These are phyloP conservation scores for Colletotrichum magnum DNA, from an alignment of 2,329 filamentous ascomycete genomes.

Conservation along the genomic window DNA sequence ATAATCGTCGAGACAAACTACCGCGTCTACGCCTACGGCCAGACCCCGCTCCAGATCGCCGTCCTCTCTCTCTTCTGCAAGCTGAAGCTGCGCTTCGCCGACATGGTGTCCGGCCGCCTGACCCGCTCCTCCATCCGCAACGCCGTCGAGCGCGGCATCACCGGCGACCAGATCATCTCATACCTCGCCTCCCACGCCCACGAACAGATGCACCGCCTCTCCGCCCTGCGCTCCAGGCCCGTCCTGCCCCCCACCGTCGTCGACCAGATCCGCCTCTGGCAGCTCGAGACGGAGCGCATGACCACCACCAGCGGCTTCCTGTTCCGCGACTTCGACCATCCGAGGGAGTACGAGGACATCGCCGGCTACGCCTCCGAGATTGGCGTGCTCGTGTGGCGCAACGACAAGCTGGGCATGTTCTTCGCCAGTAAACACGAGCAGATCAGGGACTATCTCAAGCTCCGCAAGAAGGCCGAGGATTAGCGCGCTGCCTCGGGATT, in stretches of 20 bases:
- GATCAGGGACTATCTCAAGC: constrained; percentile 84
- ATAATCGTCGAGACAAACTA: constrained; percentile 99
- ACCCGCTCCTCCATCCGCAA: constrained; percentile 89
- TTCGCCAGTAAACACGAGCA: constrained; percentile 95
- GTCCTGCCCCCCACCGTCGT: constrained; percentile 95
- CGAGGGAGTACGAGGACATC: constrained; percentile 78
- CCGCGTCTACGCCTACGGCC: constrained; percentile 96
- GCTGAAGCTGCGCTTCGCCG: constrained; percentile 91
- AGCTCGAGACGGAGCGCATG: constrained; percentile 96
- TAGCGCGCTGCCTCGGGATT: constrained; percentile 1
- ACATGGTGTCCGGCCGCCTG: constrained; percentile 92
- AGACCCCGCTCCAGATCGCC: constrained; percentile 92
- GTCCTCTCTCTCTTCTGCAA: constrained; percentile 92
- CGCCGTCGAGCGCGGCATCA: constrained; percentile 92
- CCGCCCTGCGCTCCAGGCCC: constrained; percentile 71
- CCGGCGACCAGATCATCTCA: constrained; percentile 92
- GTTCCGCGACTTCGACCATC: constrained; percentile 87
- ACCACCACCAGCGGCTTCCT: constrained; percentile 86
- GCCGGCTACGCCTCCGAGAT: constrained; percentile 88
- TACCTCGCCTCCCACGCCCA: constrained; percentile 95
- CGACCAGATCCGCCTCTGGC: constrained; percentile 97
- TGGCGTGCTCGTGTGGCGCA: constrained; percentile 91
- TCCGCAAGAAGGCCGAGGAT: constrained; percentile 66
- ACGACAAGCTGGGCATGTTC: constrained; percentile 84
- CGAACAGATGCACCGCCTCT: constrained; percentile 87